phyloP scores from a whole-genome alignment of 2,329 filamentous ascomycete genomes.

The Tolypocladium paradoxum region DNA sequence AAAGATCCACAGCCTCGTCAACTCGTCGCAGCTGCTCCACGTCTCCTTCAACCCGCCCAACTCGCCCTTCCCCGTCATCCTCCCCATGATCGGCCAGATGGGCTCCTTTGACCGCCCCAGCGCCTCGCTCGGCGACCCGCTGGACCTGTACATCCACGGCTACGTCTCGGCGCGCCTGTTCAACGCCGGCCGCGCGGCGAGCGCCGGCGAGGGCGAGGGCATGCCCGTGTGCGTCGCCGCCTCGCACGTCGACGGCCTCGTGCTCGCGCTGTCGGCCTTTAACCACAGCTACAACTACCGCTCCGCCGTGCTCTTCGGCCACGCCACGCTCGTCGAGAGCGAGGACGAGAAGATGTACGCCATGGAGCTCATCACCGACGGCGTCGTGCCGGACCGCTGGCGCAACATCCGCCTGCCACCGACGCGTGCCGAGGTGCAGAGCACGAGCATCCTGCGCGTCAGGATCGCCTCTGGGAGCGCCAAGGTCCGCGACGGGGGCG shows the following conservation, averaged over 20 bases:
- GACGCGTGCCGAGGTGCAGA: constrained; percentile 61
- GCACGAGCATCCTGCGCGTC: constrained; percentile 62
- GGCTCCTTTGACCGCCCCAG: constrained; percentile 57
- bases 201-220: constrained; percentile 35
- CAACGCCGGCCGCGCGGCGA: constrained; percentile 38
- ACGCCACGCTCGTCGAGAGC: constrained; percentile 56
- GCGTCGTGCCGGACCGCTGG: constrained; percentile 61
- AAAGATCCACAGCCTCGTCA: constrained; percentile 66
- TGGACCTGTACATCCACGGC: constrained; percentile 74
- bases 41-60: constrained; percentile 60
- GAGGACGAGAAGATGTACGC: constrained; percentile 64
- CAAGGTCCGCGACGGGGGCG: constrained; percentile 58
- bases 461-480: constrained; percentile 60
- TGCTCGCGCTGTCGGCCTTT: constrained; percentile 70
- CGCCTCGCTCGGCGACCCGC: constrained; percentile 48
- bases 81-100: constrained; percentile 83
- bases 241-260: constrained; percentile 66
- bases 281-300: constrained; percentile 83
- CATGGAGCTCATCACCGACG: constrained; percentile 68
- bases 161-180: constrained; percentile 73
- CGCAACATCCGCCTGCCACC: constrained; percentile 58
- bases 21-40: constrained; percentile 62
- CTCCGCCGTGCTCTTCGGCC: constrained; percentile 66
- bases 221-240: constrained; percentile 64
- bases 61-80: constrained; percentile 62